Evolutionary conservation across 2,329 filamentous ascomycete species (phyloP).

Genomic region (Trichoderma simmonsii): DNA sequence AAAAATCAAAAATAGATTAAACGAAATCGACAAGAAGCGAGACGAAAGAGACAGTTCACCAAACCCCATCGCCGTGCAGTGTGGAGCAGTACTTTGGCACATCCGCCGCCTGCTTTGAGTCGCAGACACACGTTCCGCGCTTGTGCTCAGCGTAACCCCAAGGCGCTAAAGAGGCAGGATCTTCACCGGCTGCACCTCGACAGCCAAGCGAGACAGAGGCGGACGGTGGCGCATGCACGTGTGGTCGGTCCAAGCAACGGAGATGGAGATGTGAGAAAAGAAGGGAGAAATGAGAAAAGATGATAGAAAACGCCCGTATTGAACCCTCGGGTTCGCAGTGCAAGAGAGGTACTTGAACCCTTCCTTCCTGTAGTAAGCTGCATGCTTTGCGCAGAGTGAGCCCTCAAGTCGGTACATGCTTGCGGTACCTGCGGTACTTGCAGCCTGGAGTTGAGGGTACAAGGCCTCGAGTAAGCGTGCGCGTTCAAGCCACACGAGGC

Average conservation of each 20-base stretch:
- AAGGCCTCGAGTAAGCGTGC: not conserved
- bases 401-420: not conserved
- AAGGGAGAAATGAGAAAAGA: not conserved
- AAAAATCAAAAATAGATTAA: not conserved
- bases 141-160: not conserved
- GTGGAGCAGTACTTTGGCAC: not conserved
- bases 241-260: not conserved
- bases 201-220: slow-evolving; percentile 6
- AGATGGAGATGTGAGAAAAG: not conserved
- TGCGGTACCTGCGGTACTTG: not conserved
- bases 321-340: not conserved
- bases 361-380: not conserved
- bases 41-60: not conserved
- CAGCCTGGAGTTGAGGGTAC: not conserved
- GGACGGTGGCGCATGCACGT: not conserved
- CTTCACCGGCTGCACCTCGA: slow-evolving; percentile 19
- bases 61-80: not conserved
- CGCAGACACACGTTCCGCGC: not conserved
- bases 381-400: not conserved
- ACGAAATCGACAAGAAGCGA: not conserved
- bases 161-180: slow-evolving; percentile 14
- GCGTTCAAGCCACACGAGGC: not conserved
- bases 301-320: not conserved
- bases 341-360: not conserved
- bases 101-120: not conserved